These are phyloP conservation scores for Knoxia roxburghii DNA, from an alignment of 257 asterid species.

Conservation along the genomic window DNA sequence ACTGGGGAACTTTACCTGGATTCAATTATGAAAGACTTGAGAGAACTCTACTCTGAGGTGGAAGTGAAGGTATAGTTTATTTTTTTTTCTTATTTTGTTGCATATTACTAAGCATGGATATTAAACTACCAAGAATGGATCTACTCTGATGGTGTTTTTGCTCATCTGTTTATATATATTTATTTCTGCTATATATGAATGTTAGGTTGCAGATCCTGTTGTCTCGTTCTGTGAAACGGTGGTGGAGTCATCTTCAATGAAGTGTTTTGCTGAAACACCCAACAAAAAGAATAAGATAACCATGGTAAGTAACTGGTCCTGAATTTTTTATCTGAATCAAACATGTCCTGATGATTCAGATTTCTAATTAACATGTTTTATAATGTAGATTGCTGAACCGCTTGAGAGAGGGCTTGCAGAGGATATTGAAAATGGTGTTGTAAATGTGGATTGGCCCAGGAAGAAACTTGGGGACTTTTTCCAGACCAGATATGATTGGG, in stretches of 20 bases:
- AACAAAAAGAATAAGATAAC: slow-evolving; percentile 96
- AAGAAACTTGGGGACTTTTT: slow-evolving; percentile 90
- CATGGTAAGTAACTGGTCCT: slow-evolving; percentile 50
- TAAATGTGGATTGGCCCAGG: slow-evolving; percentile 87
- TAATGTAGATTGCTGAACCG: slow-evolving; percentile 88
- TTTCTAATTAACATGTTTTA: slow-evolving; percentile 13
- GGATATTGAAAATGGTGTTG: slow-evolving; percentile 89
- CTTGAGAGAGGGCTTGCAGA: slow-evolving; percentile 96
- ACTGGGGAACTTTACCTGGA: slow-evolving; percentile 95
- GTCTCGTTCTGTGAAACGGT: slow-evolving; percentile 98
- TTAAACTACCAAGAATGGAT: neutral
- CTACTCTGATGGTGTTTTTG: neutral
- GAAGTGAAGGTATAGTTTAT: slow-evolving; percentile 93
- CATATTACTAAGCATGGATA: neutral
- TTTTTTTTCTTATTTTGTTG: neutral
- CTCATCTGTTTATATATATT: neutral
- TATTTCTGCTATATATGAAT: slow-evolving; percentile 4
- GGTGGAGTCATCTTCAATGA: slow-evolving; percentile 95
- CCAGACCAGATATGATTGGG: slow-evolving; percentile 95
- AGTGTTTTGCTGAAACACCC: slow-evolving; percentile 97
- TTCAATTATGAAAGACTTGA: slow-evolving; percentile 94
- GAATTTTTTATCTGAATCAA: neutral
- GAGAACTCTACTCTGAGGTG: slow-evolving; percentile 97
- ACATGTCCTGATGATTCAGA: slow-evolving; percentile 2
- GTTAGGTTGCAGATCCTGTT: slow-evolving; percentile 97